phyloP scores from a whole-genome alignment of 129 eudicot genomes.

The Apium graveolens region DNA sequence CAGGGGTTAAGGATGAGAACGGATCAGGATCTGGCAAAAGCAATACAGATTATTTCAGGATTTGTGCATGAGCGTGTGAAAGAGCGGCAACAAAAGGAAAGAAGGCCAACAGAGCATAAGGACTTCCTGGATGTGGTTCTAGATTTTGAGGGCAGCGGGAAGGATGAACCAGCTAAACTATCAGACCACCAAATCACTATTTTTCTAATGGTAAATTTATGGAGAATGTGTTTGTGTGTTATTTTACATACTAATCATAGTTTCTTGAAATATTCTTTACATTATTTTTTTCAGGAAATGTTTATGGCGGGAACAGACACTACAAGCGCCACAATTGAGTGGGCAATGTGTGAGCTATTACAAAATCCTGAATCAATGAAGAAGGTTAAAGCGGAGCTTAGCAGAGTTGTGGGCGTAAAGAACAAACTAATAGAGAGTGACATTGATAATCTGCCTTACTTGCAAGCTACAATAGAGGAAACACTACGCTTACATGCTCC shows the following conservation, averaged over 20 bases:
- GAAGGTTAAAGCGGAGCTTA: not conserved
- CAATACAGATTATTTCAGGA: not conserved
- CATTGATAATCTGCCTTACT: conserved; percentile 1
- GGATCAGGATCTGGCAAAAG: not conserved
- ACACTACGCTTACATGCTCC: not conserved
- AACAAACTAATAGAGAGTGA: not conserved
- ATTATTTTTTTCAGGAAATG: conserved; percentile 3
- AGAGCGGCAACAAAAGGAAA: not conserved
- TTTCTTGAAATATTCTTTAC: too few species aligned
- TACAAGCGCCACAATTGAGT: not conserved
- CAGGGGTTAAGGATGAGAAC: not conserved
- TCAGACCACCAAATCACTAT: not conserved
- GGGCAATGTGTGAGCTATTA: not conserved
- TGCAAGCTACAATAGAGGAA: not conserved
- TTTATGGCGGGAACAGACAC: not conserved
- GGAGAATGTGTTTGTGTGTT: not conserved
- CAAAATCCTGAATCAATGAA: conserved; percentile 2
- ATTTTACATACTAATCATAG: not conserved
- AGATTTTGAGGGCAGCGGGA: not conserved
- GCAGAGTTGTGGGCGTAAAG: not conserved
- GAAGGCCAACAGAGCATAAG: not conserved
- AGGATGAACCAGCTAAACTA: conserved; percentile 1
- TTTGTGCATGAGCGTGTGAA: not conserved
- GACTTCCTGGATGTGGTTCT: not conserved
- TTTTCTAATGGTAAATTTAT: not conserved